Percentiles rank a stretch among this genome's conserved stretches.
phyloP scores from a whole-genome alignment of 2,329 filamentous ascomycete species.

The Apiospora hydei region DNA sequence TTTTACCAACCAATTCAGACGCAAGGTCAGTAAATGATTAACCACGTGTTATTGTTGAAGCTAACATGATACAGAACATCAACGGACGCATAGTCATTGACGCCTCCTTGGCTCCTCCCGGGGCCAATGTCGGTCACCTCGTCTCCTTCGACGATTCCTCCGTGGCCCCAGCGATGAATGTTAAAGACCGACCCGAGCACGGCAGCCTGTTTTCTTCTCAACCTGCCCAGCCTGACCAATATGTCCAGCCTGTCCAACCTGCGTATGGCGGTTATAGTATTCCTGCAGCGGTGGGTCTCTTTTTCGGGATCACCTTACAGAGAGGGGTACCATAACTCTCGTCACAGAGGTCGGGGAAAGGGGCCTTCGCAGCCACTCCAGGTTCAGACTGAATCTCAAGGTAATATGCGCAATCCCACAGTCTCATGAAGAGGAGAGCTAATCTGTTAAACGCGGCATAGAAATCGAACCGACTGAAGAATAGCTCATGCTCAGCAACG shows the following conservation, averaged over 20 bases:
- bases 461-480: not conserved
- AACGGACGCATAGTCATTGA: not conserved
- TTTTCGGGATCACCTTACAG: no score
- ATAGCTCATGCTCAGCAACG: not conserved
- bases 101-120: not conserved
- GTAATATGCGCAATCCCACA: no score
- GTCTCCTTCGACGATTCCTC: not conserved
- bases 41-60: not conserved
- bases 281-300: no score
- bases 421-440: not conserved
- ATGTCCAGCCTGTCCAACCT: no score
- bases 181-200: not conserved
- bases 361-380: no score
- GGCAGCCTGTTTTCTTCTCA: no score
- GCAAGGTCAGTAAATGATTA: not conserved
- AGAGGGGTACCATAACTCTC: no score
- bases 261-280: no score
- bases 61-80: not conserved
- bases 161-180: not conserved
- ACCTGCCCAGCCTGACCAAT: no score
- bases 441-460: not conserved
- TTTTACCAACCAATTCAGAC: not conserved
- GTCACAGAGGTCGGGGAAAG: no score
- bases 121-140: not conserved
- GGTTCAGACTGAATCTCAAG: no score